Evolutionary conservation across 169 alveolate species (phyloP).

Genomic region (Plasmodium relictum): DNA sequence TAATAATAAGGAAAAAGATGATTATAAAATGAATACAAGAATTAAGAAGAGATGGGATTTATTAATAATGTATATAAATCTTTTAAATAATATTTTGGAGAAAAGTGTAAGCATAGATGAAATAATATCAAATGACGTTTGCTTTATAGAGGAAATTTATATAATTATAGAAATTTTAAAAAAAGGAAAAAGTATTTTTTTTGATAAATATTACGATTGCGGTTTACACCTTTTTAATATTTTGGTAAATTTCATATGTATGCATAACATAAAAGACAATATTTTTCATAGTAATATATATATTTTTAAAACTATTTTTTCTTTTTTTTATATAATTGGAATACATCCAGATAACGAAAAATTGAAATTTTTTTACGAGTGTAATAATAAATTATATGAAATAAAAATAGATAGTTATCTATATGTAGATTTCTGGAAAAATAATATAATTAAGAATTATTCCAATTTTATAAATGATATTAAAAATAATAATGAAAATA

Average conservation of each 20-base stretch:
- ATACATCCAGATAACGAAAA: background rate
- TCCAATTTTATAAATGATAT: slow-evolving; percentile 4
- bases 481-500: slow-evolving; percentile 18
- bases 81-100: slow-evolving; percentile 18
- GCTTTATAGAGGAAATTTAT: slow-evolving; percentile 38
- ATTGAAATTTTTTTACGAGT: background rate
- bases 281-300: background rate
- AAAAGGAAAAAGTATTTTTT: slow-evolving; percentile 11
- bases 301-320: background rate
- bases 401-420: background rate
- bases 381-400: background rate
- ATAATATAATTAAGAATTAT: slow-evolving; percentile 9
- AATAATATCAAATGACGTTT: background rate
- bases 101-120: slow-evolving; percentile 20
- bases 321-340: slow-evolving; percentile 20
- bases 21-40: background rate
- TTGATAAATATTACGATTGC: slow-evolving; percentile 22
- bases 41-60: slow-evolving; percentile 16
- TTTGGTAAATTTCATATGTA: slow-evolving; percentile 29
- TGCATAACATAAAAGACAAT: slow-evolving; percentile 3
- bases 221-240: slow-evolving; percentile 41
- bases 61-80: slow-evolving; percentile 16
- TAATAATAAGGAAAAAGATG: background rate
- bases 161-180: slow-evolving; percentile 8
- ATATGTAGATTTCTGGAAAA: slow-evolving; percentile 35